phyloP scores from a whole-genome alignment of 371 early-diverging fungal genomes.

The Lichtheimia hyalospora region DNA sequence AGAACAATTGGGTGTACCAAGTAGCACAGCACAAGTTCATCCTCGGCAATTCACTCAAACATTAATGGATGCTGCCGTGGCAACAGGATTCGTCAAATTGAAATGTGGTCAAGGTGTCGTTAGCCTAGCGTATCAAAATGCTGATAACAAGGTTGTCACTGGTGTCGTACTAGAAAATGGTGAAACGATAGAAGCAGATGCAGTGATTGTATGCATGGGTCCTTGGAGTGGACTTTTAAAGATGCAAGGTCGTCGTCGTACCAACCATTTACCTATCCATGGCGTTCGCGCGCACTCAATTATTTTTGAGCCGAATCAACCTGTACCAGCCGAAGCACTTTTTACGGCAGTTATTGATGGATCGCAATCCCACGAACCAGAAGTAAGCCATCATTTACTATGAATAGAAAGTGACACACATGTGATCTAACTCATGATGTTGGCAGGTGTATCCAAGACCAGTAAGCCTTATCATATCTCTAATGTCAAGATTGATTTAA shows the following conservation, averaged over 20 bases:
- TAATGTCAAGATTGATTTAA: slow-evolving; percentile 4
- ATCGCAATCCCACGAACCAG: slow-evolving; percentile 36
- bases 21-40: slow-evolving; percentile 64
- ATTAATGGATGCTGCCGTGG: slow-evolving; percentile 46
- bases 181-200: slow-evolving; percentile 22
- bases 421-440: not conserved
- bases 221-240: slow-evolving; percentile 46
- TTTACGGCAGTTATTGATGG: slow-evolving; percentile 38
- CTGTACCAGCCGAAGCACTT: slow-evolving; percentile 43
- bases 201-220: slow-evolving; percentile 51
- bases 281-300: slow-evolving; percentile 50
- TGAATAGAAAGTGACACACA: not conserved
- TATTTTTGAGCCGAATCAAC: slow-evolving; percentile 24
- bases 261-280: slow-evolving; percentile 27
- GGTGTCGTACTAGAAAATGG: slow-evolving; percentile 36
- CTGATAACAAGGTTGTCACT: slow-evolving; percentile 6
- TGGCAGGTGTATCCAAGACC: slow-evolving; percentile 33
- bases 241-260: slow-evolving; percentile 22
- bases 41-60: slow-evolving; percentile 54
- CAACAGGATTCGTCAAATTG: slow-evolving; percentile 24
- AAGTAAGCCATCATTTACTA: slow-evolving; percentile 24
- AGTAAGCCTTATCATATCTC: slow-evolving; percentile 37
- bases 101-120: slow-evolving; percentile 20
- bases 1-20: slow-evolving; percentile 46
- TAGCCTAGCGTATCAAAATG: slow-evolving; percentile 18